These are phyloP conservation scores for Clitopilus hobsonii DNA, from an alignment of 768 basidiomycete species.

Conservation along the genomic window DNA sequence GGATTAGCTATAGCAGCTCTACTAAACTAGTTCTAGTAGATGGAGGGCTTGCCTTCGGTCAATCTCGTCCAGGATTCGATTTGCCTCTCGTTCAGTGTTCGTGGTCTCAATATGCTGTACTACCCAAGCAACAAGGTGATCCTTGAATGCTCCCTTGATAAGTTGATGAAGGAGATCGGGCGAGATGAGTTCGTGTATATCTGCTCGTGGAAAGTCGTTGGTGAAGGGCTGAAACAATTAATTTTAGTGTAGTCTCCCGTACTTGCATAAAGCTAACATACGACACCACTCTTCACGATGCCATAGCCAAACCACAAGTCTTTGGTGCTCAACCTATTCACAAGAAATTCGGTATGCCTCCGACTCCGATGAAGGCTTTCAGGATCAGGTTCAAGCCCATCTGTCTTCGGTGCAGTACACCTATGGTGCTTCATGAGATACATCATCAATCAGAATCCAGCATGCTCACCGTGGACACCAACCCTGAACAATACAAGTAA, in stretches of 20 bases:
- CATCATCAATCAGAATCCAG: not conserved
- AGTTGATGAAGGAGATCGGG: slow-evolving; percentile 21
- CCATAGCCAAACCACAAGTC: not conserved
- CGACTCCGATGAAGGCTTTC: not conserved
- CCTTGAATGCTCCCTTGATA: slow-evolving; percentile 17
- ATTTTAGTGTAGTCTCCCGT: not conserved
- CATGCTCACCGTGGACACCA: slow-evolving; percentile 22
- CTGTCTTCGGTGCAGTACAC: not conserved
- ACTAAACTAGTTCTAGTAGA: not conserved
- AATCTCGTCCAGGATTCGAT: slow-evolving; percentile 27
- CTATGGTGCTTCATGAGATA: not conserved
- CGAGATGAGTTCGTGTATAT: slow-evolving; percentile 23
- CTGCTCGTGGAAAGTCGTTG: slow-evolving; percentile 8
- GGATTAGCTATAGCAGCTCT: not conserved
- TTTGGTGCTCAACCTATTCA: not conserved
- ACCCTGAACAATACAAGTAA: slow-evolving; percentile 17
- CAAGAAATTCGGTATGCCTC: not conserved
- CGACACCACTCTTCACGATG: slow-evolving; percentile 5
- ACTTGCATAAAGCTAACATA: not conserved
- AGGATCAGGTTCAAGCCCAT: not conserved
- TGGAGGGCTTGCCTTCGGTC: slow-evolving; percentile 21
- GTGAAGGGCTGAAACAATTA: slow-evolving; percentile 9
- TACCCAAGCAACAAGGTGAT: slow-evolving; percentile 27
- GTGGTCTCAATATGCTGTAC: slow-evolving; percentile 14
- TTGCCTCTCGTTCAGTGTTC: slow-evolving; percentile 9